These are phyloP conservation scores for Saccharum officinarum DNA, from an alignment of 176 grass and related monocot species.

Conservation along the genomic window DNA sequence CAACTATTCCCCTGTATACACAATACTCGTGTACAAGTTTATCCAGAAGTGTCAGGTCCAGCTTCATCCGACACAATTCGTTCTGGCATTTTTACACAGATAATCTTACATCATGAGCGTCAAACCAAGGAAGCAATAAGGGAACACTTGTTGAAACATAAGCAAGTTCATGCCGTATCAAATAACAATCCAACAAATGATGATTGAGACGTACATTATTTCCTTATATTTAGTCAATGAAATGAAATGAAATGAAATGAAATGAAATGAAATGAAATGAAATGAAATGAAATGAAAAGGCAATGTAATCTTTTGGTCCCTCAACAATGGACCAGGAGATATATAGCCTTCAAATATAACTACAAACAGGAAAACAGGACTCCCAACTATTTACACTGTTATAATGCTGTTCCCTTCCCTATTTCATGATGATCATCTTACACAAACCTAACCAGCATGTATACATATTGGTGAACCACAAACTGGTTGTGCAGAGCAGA, in stretches of 20 bases:
- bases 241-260: no score
- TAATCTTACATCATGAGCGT: neutral
- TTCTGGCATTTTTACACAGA: slow-evolving; percentile 64
- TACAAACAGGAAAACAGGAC: neutral
- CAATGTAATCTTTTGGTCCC: neutral
- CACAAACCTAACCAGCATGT: neutral
- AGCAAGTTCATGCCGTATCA: slow-evolving; percentile 3
- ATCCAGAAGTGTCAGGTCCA: slow-evolving; percentile 86
- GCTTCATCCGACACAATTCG: slow-evolving; percentile 91
- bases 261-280: no score
- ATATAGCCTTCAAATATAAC: neutral
- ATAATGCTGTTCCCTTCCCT: neutral
- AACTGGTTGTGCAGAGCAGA: neutral
- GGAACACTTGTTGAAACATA: slow-evolving; percentile 19
- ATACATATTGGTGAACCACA: neutral
- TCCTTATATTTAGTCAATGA: neutral
- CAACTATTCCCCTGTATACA: slow-evolving; percentile 91
- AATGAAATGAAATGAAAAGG: neutral
- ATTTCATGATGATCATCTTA: neutral
- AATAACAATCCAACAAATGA: slow-evolving; percentile 10
- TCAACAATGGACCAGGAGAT: no score
- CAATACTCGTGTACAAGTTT: slow-evolving; percentile 99
- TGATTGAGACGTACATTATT: neutral
- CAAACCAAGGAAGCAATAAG: slow-evolving; percentile 9
- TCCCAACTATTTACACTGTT: neutral